phyloP scores from a whole-genome alignment of 768 basidiomycete species.

The Crepidotus variabilis region DNA sequence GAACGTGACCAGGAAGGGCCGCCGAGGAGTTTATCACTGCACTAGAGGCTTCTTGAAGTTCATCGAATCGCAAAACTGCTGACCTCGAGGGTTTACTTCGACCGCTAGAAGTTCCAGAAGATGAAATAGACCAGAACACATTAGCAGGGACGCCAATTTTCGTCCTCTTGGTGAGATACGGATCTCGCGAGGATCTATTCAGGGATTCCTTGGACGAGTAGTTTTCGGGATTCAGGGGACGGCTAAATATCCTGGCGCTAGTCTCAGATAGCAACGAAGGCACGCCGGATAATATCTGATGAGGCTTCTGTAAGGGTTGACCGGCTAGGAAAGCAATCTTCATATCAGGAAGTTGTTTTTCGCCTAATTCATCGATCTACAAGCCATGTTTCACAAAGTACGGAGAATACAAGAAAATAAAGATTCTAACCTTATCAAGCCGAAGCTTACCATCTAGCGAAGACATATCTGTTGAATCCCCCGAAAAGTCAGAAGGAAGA shows the following conservation, averaged over 20 bases:
- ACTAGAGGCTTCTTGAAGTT: background rate
- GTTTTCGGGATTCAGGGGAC: constrained; percentile 10
- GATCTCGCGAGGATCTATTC: background rate
- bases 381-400: too few relatives aligned
- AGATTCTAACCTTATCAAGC: background rate
- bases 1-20: background rate
- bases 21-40: background rate
- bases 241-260: constrained; percentile 11
- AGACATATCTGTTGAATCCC: background rate
- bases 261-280: background rate
- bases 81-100: background rate
- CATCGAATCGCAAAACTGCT: background rate
- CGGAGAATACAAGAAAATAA: too few relatives aligned
- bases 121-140: background rate
- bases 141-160: background rate
- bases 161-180: background rate
- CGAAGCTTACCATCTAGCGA: background rate
- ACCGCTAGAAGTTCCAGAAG: background rate
- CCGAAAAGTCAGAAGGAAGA: background rate
- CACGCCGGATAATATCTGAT: background rate
- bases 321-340: background rate
- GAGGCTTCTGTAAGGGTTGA: background rate
- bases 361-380: too few relatives aligned
- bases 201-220: constrained; percentile 1
- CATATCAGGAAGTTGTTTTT: too few relatives aligned